These are phyloP conservation scores for Roridomyces roridus DNA, from an alignment of 768 basidiomycete species.

Conservation along the genomic window DNA sequence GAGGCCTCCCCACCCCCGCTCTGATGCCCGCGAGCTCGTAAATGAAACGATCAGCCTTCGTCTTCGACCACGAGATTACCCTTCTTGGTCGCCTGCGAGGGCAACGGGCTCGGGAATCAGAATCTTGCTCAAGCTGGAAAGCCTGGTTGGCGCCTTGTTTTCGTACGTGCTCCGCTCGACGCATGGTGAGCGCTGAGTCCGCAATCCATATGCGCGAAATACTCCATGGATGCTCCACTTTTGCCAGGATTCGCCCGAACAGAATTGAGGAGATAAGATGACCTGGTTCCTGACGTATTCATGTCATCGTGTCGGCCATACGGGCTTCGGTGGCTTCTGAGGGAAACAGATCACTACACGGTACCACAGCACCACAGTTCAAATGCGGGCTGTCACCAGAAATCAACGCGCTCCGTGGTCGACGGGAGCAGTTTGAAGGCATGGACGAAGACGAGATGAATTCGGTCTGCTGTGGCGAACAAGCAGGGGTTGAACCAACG, in stretches of 20 bases:
- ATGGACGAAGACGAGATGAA: no score
- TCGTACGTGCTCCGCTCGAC: no score
- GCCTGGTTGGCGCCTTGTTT: neutral
- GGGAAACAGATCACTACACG: neutral
- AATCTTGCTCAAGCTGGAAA: constrained; percentile 6
- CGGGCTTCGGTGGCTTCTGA: constrained; percentile 7
- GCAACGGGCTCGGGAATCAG: constrained; percentile 10
- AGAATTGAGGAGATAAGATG: constrained; percentile 1
- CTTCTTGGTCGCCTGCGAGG: constrained; percentile 7
- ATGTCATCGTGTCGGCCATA: neutral
- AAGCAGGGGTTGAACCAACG: no score
- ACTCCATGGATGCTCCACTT: neutral
- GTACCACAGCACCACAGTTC: neutral
- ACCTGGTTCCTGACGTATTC: constrained; percentile 8
- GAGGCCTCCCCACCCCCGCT: constrained; percentile 7
- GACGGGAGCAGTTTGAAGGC: no score
- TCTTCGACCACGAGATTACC: neutral
- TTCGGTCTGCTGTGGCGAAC: no score
- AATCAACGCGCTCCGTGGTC: no score
- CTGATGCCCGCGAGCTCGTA: constrained; percentile 14
- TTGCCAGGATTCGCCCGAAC: constrained; percentile 6
- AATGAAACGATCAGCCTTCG: neutral
- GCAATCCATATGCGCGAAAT: neutral
- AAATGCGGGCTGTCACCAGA: no score
- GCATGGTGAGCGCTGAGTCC: neutral